Evolutionary conservation across 139 green algal species (phyloP), one percentile per base, ranked within the genome.

Genomic region (Micractinium conductrix): DNA sequence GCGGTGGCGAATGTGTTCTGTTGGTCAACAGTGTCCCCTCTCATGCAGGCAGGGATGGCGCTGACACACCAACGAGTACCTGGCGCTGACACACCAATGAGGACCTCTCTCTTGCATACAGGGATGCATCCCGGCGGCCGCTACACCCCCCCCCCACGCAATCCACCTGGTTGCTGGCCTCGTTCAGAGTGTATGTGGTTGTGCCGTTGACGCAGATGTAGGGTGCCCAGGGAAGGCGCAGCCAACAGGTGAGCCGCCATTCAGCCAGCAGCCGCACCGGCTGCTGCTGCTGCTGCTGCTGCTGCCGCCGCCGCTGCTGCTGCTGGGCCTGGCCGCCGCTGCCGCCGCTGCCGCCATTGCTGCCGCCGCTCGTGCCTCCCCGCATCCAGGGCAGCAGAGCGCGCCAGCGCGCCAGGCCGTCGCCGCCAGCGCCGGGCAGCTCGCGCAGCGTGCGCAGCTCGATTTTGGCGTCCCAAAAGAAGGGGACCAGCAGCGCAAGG

Each of bases 221-320:
- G 0, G 92, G 92, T 62, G 80, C 72, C 92, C 92, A 95, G 6
- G 92, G 92, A 60, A 95, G 83, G 43, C 60, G 73, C 45, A 95
- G 58, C 1, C 37, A 80, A 16, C 87, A 93, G 1, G 75, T 84
- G 19, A 94, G 85, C 42, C 79, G 73, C 90, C 90, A 93, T 63
- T 92, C 85, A 4, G 87, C 83, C 62, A 72, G 60, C 88, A 84
- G 50, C 55, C 24, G 69, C 67, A 58, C 80, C 19, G n/a, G 80
- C 37, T 26, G 45, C 28, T 37, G 14, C 24, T n/a, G 43, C 55
- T 30, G 45, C 42, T 37, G 26, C 48, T 24, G 53, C 74, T 43
- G 74, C 50, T 26, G 58, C n/a, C n/a, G n/a, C n/a, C n/a, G n/a
- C n/a, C n/a, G n/a, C n/a, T n/a, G n/a, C n/a, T n/a, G n/a, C n/a